These are phyloP conservation scores for Flueggea neowawraea DNA, from an alignment of 441 rosid species.

Conservation along the genomic window DNA sequence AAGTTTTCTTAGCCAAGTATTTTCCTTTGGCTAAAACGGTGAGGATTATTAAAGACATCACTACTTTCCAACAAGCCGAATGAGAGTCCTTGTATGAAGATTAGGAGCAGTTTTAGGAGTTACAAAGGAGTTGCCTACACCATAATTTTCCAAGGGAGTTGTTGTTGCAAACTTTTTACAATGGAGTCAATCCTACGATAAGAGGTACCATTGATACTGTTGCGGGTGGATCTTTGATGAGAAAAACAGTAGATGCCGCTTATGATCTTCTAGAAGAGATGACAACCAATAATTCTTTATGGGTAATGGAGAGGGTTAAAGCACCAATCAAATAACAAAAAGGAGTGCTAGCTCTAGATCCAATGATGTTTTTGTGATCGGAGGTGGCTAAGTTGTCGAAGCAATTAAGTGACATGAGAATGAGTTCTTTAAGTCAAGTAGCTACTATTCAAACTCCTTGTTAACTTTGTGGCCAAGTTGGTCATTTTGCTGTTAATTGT, in stretches of 20 bases:
- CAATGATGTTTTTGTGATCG: no score
- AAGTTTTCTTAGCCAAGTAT: background rate
- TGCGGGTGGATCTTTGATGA: background rate
- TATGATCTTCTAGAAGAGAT: background rate
- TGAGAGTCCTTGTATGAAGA: background rate
- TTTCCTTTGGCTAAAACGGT: background rate
- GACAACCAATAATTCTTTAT: background rate
- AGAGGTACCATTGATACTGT: background rate
- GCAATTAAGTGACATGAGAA: no score
- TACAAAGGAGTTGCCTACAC: conserved; percentile 4
- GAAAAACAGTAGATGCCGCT: background rate
- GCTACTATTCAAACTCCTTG: no score
- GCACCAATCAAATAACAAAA: no score
- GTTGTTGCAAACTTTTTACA: background rate
- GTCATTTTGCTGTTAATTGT: no score
- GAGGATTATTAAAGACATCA: background rate
- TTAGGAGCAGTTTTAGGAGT: background rate
- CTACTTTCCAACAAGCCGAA: background rate
- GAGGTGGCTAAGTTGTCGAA: no score
- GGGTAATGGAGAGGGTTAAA: background rate
- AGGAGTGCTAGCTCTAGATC: no score
- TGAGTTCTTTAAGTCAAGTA: no score
- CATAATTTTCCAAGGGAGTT: background rate
- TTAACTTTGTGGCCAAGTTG: no score
- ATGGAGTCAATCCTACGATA: background rate